phyloP scores from a whole-genome alignment of 176 grass and related monocot genomes.

The Oryza rufipogon region DNA sequence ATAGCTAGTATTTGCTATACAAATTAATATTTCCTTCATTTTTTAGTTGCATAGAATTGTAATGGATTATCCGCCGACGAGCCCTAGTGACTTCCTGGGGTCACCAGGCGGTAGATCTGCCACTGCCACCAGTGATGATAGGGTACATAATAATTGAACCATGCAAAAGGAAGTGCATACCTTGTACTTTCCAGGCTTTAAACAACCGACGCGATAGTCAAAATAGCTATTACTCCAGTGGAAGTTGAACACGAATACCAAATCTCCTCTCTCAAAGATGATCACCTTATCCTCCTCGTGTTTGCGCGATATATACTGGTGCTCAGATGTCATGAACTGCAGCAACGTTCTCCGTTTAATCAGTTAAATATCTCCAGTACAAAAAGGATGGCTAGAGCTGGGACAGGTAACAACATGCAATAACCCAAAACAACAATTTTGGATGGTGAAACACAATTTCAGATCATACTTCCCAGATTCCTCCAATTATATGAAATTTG shows the following conservation, averaged over 20 bases:
- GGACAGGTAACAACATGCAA: constrained; percentile 1
- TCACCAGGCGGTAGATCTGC: too few species aligned
- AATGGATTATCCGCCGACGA: too few species aligned
- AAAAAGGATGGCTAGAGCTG: not conserved
- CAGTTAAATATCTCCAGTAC: constrained; percentile 23
- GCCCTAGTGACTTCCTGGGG: too few species aligned
- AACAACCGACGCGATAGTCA: constrained; percentile 81
- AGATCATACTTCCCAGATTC: constrained; percentile 18
- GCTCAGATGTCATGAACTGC: constrained; percentile 97
- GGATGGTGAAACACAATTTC: not conserved
- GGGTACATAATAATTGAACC: not conserved
- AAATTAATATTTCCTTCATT: too few species aligned
- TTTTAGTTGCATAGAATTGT: too few species aligned
- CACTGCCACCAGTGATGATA: not conserved
- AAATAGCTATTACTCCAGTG: constrained; percentile 93
- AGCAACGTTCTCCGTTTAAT: constrained; percentile 44
- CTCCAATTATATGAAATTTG: constrained; percentile 10
- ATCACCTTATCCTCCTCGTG: constrained; percentile 94
- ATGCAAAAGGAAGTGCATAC: constrained; percentile 46
- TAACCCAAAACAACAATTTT: not conserved
- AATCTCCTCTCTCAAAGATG: constrained; percentile 85
- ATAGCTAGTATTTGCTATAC: too few species aligned
- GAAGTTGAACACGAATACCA: constrained; percentile 98
- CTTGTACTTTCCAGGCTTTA: constrained; percentile 94
- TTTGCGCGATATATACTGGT: constrained; percentile 88